These are phyloP conservation scores for Hortiboletus flavorubellus DNA, from an alignment of 768 basidiomycete species.

Conservation along the genomic window DNA sequence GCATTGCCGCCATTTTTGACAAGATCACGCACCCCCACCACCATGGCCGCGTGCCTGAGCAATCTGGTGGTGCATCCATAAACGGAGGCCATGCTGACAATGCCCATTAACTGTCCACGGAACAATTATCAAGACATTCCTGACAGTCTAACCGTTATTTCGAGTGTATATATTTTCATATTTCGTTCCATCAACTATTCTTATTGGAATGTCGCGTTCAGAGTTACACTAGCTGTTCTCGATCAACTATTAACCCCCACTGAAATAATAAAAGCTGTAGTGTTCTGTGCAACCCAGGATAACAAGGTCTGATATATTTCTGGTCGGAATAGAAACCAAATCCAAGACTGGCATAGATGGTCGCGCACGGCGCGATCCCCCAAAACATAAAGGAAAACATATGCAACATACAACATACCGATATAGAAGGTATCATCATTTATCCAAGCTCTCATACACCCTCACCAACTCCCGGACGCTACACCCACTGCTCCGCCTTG, in stretches of 20 bases:
- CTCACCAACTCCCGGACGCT: conserved; percentile 73
- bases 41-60: background rate
- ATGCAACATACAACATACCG: no score
- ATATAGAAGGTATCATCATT: background rate
- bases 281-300: no score
- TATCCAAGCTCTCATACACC: conserved; percentile 48
- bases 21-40: conserved; percentile 25
- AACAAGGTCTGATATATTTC: no score
- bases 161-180: background rate
- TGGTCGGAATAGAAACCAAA: no score
- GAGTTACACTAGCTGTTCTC: background rate
- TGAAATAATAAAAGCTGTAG: no score
- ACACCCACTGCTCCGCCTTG: conserved; percentile 58
- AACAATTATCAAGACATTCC: background rate
- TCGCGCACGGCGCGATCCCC: no score
- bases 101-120: background rate
- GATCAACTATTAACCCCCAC: no score
- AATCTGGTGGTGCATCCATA: background rate
- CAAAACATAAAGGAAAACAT: no score
- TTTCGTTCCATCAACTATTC: background rate
- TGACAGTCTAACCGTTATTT: background rate
- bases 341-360: no score
- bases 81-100: background rate
- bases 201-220: background rate
- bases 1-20: conserved; percentile 29